Evolutionary conservation across 208 protist genomes (phyloP), one percentile per base, ranked within the genome.

Genomic region (Trypanosoma conorhini): DNA sequence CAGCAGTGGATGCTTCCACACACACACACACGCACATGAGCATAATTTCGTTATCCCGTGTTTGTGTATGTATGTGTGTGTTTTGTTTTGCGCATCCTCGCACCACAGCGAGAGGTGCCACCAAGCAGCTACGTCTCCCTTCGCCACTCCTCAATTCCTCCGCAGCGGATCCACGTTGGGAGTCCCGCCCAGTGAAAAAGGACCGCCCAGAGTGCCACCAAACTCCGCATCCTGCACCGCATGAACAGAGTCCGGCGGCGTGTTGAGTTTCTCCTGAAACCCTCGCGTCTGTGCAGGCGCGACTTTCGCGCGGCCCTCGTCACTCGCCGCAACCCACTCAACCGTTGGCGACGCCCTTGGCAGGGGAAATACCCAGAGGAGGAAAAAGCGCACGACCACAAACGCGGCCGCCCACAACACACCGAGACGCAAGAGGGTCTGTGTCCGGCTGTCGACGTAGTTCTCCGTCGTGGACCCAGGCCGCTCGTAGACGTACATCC

Each of bases 401-500:
- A 90, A 93, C 5, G 79, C 48, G 48, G 86, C 80, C 46, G 85
- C 86, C 64, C 75, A 77, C 31, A 81, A 59, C 59, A 90, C 82
- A 56, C 81, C 83, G 21, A 90, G 19, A 31, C 82, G 76, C 48
- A 93, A 51, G 19, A 82, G 52, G 33, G 71, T 81, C 51, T 88
- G 76, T 2, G 85, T 90, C 24, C 87, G 73, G 5, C 79, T 76
- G 3, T 76, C 63, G 3, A 94, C 85, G 59, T 94, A 94, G 51
- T 83, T 82, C 48, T 94, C 88, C 31, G 78, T 85, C 21, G 88
- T 91, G 19, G 85, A 91, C 12, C 88, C 88, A 3, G 88, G 88
- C 83, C 86, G 52, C 67, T 94, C 88, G 66, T 94, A 94, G 21
- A 87, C 83, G 66, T 94, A 94, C 77, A 83, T 91, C 44, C 85